A percentile compares a stretch with the other conserved stretches of the same genome.
Evolutionary conservation across 129 eudicot genomes (phyloP).

Genomic region (Kitagawia praeruptora): DNA sequence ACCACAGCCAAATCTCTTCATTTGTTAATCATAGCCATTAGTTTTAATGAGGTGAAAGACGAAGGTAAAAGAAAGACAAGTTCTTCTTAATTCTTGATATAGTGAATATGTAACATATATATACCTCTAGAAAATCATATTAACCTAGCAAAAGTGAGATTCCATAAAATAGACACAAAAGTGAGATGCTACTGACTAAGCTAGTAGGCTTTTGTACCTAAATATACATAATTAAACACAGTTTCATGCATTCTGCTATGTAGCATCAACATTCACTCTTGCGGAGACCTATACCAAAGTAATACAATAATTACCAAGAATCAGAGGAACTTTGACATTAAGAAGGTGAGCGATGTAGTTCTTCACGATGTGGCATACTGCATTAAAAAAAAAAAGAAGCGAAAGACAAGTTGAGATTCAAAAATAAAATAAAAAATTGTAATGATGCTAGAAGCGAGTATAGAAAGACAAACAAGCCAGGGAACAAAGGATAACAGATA

Average conservation of each 20-base stretch:
- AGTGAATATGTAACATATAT: background rate
- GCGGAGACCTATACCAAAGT: conserved; percentile 5
- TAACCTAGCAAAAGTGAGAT: background rate
- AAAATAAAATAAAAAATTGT: conserved; percentile 6
- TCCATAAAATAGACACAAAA: background rate
- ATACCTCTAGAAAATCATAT: background rate
- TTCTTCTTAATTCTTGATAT: background rate
- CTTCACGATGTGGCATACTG: conserved; percentile 89
- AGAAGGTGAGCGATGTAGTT: conserved; percentile 70
- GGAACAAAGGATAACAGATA: background rate
- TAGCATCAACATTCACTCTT: background rate
- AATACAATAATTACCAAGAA: conserved; percentile 51
- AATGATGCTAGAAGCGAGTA: background rate
- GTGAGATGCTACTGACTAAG: background rate
- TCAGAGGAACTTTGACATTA: conserved; percentile 66
- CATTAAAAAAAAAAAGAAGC: conserved; percentile 13
- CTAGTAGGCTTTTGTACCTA: background rate
- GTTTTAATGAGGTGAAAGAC: background rate
- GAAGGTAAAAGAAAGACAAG: background rate
- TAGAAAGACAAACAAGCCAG: background rate
- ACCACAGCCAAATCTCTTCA: background rate
- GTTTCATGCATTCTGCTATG: background rate
- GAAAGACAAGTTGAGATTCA: conserved; percentile 5
- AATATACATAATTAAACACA: background rate
- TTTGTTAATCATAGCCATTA: background rate